Conservation (phyloP, 352 stramenopile genomes). For the Pythium aristosporum region DNA sequence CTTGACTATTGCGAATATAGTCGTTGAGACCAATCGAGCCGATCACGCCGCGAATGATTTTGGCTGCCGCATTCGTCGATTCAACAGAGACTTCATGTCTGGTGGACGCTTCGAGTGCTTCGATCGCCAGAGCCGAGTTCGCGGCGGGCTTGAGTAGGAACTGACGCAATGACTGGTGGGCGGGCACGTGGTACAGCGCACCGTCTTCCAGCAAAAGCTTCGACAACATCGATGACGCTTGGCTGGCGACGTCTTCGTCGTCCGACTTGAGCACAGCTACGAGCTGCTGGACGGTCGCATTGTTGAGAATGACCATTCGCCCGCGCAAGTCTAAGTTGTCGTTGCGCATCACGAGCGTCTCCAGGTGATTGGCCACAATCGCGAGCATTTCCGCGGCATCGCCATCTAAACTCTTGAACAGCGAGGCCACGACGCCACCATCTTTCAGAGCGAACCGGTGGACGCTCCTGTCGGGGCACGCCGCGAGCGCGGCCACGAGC, state of each 20-base stretch:
- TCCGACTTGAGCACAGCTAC: constrained; percentile 64
- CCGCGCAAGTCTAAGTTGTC: constrained; percentile 48
- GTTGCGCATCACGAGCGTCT: constrained; percentile 55
- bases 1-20: constrained; percentile 45
- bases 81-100: neutral
- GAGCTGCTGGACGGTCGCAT: constrained; percentile 60
- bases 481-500: constrained; percentile 58
- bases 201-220: constrained; percentile 58
- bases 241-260: constrained; percentile 39
- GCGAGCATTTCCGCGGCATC: constrained; percentile 60
- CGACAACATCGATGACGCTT: constrained; percentile 41
- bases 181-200: constrained; percentile 54
- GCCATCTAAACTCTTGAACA: constrained; percentile 80
- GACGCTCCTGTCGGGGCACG: constrained; percentile 72
- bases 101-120: constrained; percentile 10
- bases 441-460: constrained; percentile 80
- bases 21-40: constrained; percentile 65
- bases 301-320: constrained; percentile 67
- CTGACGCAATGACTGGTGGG: constrained; percentile 30
- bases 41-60: constrained; percentile 69
- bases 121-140: constrained; percentile 30
- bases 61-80: constrained; percentile 23
- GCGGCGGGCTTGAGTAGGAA: constrained; percentile 22
- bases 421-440: constrained; percentile 50
- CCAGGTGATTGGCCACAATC: constrained; percentile 43